phyloP scores from a whole-genome alignment of 768 basidiomycete species.

The Mycena pura region DNA sequence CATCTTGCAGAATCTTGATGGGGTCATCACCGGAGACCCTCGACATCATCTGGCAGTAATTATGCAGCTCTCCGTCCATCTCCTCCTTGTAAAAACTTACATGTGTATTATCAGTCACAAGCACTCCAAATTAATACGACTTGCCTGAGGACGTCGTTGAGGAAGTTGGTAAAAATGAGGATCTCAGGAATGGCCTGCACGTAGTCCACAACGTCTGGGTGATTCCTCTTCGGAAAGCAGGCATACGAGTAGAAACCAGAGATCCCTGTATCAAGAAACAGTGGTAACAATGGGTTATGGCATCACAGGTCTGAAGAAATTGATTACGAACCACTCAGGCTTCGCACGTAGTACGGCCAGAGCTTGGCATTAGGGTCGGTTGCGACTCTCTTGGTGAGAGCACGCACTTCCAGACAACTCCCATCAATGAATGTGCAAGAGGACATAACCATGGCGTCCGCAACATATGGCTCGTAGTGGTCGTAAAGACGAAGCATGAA shows the following conservation, averaged over 20 bases:
- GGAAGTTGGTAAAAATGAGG: constrained; percentile 9
- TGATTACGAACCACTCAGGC: constrained; percentile 2
- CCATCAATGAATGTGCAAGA: constrained; percentile 6
- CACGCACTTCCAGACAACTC: constrained; percentile 7
- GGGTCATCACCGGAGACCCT: constrained; percentile 4
- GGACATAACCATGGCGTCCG: constrained; percentile 7
- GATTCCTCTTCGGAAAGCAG: constrained; percentile 11
- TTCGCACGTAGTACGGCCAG: constrained; percentile 12
- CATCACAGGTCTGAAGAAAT: not conserved
- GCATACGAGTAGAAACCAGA: constrained; percentile 10
- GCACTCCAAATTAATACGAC: not conserved
- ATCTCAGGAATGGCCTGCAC: constrained; percentile 11
- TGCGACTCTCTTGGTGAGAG: not conserved
- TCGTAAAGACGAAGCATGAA: constrained; percentile 7
- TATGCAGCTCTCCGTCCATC: constrained; percentile 11
- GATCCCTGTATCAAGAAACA: not conserved
- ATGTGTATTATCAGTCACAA: not conserved
- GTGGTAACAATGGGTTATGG: not conserved
- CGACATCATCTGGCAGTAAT: constrained; percentile 8
- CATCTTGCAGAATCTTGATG: constrained; percentile 12
- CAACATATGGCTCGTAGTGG: constrained; percentile 8
- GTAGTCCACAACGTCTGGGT: constrained; percentile 9
- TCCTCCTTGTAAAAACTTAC: constrained; percentile 7
- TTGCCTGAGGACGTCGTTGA: constrained; percentile 11
- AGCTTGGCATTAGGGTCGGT: not conserved